These are phyloP conservation scores for Metschnikowia shivogae DNA, from an alignment of 805 yeast genomes.

Conservation along the genomic window DNA sequence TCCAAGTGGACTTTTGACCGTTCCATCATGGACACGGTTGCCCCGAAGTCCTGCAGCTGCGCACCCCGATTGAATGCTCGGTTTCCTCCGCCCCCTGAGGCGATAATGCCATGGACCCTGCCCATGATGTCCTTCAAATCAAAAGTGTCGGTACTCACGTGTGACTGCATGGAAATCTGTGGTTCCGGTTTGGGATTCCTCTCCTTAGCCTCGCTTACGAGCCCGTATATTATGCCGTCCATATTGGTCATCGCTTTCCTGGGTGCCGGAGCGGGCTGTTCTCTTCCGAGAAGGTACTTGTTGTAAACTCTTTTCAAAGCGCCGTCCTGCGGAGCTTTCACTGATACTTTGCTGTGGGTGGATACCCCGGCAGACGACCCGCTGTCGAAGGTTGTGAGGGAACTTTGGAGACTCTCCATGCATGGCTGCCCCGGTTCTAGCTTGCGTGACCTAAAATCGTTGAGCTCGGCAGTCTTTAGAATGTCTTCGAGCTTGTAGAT, in stretches of 20 bases:
- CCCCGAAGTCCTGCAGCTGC: conserved; percentile 13
- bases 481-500: neutral
- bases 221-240: conserved; percentile 21
- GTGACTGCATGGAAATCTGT: neutral
- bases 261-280: neutral
- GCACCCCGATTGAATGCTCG: neutral
- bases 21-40: conserved; percentile 15
- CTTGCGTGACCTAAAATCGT: neutral
- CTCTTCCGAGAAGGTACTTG: neutral
- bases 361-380: neutral
- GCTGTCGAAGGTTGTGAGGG: neutral
- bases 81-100: conserved; percentile 4
- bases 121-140: conserved; percentile 27
- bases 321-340: neutral
- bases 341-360: neutral
- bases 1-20: conserved; percentile 25
- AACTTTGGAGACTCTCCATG: neutral
- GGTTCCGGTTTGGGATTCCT: neutral
- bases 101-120: conserved; percentile 25
- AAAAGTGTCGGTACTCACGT: neutral
- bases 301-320: neutral
- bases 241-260: conserved; percentile 2
- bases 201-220: conserved; percentile 21
- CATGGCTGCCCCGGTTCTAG: neutral
- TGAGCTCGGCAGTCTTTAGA: neutral